Evolutionary conservation across 306 rosid genomes (phyloP).

Genomic region (Canavalia ensiformis): DNA sequence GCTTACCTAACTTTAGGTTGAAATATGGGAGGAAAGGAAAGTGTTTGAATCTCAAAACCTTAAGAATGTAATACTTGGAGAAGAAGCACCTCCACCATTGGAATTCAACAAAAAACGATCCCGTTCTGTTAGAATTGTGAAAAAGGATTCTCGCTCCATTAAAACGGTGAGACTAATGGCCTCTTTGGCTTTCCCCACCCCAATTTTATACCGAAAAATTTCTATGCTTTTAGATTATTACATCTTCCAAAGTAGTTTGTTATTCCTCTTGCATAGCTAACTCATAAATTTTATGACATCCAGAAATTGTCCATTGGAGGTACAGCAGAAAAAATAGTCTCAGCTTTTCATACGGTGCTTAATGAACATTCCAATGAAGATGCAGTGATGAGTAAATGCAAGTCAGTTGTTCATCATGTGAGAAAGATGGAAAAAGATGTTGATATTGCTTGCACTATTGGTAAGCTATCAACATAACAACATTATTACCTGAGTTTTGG

Average conservation of each 20-base stretch:
- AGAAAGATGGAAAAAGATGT: constrained; percentile 86
- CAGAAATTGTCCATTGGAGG: constrained; percentile 92
- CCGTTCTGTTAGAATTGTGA: constrained; percentile 79
- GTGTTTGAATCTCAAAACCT: constrained; percentile 85
- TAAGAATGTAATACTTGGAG: constrained; percentile 78
- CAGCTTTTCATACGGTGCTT: constrained; percentile 82
- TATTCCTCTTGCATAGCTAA: constrained; percentile 24
- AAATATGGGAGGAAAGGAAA: constrained; percentile 89
- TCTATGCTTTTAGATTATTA: constrained; percentile 33
- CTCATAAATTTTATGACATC: constrained; percentile 46
- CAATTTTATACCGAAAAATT: constrained; percentile 4
- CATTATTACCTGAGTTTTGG: constrained; percentile 30
- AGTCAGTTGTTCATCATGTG: constrained; percentile 72
- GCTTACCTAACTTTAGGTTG: constrained; percentile 63
- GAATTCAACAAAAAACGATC: constrained; percentile 79
- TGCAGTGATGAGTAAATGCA: constrained; percentile 84
- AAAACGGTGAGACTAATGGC: constrained; percentile 71
- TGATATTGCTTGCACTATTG: constrained; percentile 68
- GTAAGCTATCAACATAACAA: constrained; percentile 54
- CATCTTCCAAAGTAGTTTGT: constrained; percentile 25
- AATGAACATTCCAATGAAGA: constrained; percentile 79
- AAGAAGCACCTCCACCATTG: constrained; percentile 75
- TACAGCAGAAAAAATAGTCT: constrained; percentile 86
- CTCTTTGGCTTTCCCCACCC: constrained; percentile 10
- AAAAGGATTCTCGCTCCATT: constrained; percentile 88